Base-by-base conservation (phyloP, 2,329 filamentous ascomycete species). In the Corinectria fuckeliana region DNA sequence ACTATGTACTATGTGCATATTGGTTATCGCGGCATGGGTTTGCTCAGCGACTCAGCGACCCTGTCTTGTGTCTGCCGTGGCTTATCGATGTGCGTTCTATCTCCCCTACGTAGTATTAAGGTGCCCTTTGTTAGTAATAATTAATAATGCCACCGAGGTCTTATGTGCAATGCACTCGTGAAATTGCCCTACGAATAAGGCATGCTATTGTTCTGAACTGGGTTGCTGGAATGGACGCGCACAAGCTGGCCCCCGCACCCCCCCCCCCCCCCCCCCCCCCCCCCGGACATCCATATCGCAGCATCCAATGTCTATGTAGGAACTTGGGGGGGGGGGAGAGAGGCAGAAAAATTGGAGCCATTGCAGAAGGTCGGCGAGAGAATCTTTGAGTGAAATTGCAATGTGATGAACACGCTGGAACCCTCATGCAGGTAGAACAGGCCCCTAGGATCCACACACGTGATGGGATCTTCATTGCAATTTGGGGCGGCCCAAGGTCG, bases 401-500 rank as follows among this genome's bases (percentile, higher is more conserved):
- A 52, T 21, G 48, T 36, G 48, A 52, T 48, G 48, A 52, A 34
- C 45, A 36, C 48, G 52, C 39, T 18, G 52, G 44, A 50, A 53
- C 44, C 54, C 57, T 50, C 54, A 53, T 62, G 50, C 44, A 57
- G 34, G 48, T 47, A 38, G 42, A n/a, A 45, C 26, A 44, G 25
- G 51, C 60, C 65, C 66, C 53, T 57, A 49, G 47, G 48, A 56
- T 67, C 67, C 65, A 66, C 68, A 62, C 66, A 70, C 65, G 66
- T 70, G 68, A 70, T 62, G 56, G 50, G 68, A 70, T 70, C 68
- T 68, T 68, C 68, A 68, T 58, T 61, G 61, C 51, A 69, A 69
- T 69, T 69, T 60, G 28, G 53, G 34, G 41, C 39, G 14, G n/a
- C 18, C 14, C 30, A 41, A 48, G 38, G 50, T 51, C 41, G 47